Percentiles rank a stretch among this genome's conserved stretches.
These are phyloP conservation scores for Vigna hirtella DNA, from an alignment of 306 rosid species.

Conservation along the genomic window DNA sequence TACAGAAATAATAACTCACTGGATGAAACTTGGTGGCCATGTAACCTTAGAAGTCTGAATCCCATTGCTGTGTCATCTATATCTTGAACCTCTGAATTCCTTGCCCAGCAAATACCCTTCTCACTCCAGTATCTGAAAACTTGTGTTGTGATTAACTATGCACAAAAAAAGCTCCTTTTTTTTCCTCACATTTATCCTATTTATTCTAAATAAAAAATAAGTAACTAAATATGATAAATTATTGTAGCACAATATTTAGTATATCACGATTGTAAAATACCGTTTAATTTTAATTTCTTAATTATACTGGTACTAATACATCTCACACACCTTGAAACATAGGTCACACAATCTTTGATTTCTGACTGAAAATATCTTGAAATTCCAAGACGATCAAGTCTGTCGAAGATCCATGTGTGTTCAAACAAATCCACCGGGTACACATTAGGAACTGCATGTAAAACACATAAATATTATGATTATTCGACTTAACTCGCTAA, in stretches of 20 bases:
- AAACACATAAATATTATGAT: neutral
- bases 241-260: too few species aligned
- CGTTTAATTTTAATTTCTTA: neutral
- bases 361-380: conserved; percentile 66
- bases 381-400: conserved; percentile 76
- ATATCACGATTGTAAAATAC: neutral
- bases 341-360: conserved; percentile 57
- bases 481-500: neutral
- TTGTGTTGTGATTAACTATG: neutral
- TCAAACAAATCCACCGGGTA: conserved; percentile 89
- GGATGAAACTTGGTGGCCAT: conserved; percentile 68
- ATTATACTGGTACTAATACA: neutral
- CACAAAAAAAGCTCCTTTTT: conserved; percentile 10
- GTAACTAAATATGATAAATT: too few species aligned
- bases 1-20: conserved; percentile 47
- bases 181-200: too few species aligned
- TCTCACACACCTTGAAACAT: conserved; percentile 57
- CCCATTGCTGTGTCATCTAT: conserved; percentile 94
- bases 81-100: conserved; percentile 72
- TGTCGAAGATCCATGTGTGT: conserved; percentile 73
- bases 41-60: conserved; percentile 71
- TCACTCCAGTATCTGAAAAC: conserved; percentile 70
- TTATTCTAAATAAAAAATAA: too few species aligned
- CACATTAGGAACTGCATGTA: conserved; percentile 71
- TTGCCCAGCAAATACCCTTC: conserved; percentile 90